Evolutionary conservation across 169 alveolate species (phyloP).

Genomic region (Cryptosporidium meleagridis): DNA sequence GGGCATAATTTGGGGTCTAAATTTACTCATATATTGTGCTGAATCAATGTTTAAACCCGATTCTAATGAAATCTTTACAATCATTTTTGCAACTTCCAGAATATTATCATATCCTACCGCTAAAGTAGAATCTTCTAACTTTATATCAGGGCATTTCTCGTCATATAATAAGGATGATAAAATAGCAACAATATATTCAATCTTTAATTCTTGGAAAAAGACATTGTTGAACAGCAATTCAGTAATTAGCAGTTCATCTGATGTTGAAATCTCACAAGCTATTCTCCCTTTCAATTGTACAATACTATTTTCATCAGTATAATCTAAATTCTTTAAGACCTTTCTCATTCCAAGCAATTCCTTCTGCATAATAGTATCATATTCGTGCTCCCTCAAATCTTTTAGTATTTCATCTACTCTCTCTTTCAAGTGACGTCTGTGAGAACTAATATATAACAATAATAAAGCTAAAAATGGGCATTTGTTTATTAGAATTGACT

Average conservation of each 20-base stretch:
- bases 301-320: constrained; percentile 90
- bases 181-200: constrained; percentile 94
- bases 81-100: constrained; percentile 81
- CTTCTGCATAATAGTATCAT: constrained; percentile 60
- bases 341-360: constrained; percentile 77
- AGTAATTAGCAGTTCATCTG: constrained; percentile 97
- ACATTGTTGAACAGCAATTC: constrained; percentile 93
- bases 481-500: constrained; percentile 8
- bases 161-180: constrained; percentile 94
- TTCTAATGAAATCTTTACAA: constrained; percentile 79
- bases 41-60: constrained; percentile 85
- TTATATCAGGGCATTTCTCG: constrained; percentile 82
- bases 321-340: constrained; percentile 86
- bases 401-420: constrained; percentile 6
- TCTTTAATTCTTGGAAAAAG: constrained; percentile 90
- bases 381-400: constrained; percentile 25
- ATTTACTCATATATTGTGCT: constrained; percentile 89
- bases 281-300: constrained; percentile 95
- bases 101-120: constrained; percentile 77
- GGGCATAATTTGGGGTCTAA: constrained; percentile 94
- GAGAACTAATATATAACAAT: constrained; percentile 34
- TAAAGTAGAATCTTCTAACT: constrained; percentile 77
- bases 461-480: constrained; percentile 20
- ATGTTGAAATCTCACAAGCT: constrained; percentile 98
- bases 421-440: constrained; percentile 9